These are phyloP conservation scores for Mortierella antarctica DNA, from an alignment of 192 early-diverging fungal genomes.

Conservation along the genomic window DNA sequence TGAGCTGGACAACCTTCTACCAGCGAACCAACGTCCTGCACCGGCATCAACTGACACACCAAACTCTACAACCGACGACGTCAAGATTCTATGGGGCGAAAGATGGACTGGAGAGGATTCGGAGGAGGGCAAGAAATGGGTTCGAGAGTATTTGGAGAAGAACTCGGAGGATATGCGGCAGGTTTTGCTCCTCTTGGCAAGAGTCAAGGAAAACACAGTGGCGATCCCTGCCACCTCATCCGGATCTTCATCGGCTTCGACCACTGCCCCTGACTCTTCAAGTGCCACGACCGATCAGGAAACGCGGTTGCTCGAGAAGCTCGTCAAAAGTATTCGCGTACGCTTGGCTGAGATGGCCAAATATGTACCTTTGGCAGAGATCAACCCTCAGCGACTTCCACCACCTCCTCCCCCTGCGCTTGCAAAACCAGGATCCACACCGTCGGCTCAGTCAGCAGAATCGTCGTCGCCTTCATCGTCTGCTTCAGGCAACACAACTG, in stretches of 20 bases:
- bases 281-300: neutral
- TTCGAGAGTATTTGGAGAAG: slow-evolving; percentile 40
- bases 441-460: too few relatives aligned
- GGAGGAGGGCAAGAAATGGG: slow-evolving; percentile 46
- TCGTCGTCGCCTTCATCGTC: neutral
- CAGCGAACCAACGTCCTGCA: slow-evolving; percentile 1
- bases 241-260: neutral
- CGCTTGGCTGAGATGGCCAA: slow-evolving; percentile 40
- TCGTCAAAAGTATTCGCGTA: slow-evolving; percentile 24
- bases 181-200: slow-evolving; percentile 9
- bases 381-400: slow-evolving; percentile 35
- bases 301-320: slow-evolving; percentile 5
- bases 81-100: slow-evolving; percentile 34
- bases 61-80: neutral
- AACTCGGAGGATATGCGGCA: slow-evolving; percentile 34
- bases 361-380: slow-evolving; percentile 40
- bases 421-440: neutral
- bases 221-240: neutral
- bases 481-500: neutral
- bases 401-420: slow-evolving; percentile 12
- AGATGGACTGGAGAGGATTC: slow-evolving; percentile 32
- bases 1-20: slow-evolving; percentile 41
- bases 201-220: too few relatives aligned
- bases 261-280: neutral
- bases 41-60: neutral